These are phyloP conservation scores for Naganishia kalamii DNA, from an alignment of 768 basidiomycete species.

Conservation along the genomic window DNA sequence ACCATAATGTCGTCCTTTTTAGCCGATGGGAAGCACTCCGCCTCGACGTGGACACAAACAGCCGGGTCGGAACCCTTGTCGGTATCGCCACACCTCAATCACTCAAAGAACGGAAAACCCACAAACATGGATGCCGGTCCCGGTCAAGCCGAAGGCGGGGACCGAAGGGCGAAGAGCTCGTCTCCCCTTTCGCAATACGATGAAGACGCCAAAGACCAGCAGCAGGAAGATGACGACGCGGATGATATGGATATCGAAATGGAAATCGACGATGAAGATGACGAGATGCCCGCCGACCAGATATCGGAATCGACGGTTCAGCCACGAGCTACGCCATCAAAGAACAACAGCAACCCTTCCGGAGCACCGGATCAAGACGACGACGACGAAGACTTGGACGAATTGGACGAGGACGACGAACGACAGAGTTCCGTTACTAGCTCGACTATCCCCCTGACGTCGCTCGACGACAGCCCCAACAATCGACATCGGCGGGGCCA, in stretches of 20 bases:
- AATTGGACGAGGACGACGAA: neutral
- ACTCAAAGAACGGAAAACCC: neutral
- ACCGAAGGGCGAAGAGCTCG: neutral
- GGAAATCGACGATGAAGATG: neutral
- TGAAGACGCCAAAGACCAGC: neutral
- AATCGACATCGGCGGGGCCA: neutral
- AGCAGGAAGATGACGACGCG: neutral
- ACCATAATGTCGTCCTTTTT: no score
- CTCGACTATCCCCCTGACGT: slow-evolving; percentile 2
- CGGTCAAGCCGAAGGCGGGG: neutral
- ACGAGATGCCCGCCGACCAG: neutral
- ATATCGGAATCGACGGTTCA: slow-evolving; percentile 1
- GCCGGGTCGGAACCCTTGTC: no score
- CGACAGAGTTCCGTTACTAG: slow-evolving; percentile 10
- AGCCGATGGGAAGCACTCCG: no score
- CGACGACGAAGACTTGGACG: neutral
- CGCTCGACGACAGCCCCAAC: slow-evolving; percentile 9
- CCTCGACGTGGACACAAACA: no score
- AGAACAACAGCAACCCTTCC: neutral
- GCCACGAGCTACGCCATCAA: neutral
- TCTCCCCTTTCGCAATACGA: neutral
- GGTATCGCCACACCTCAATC: no score
- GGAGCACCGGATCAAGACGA: no score
- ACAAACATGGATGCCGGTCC: neutral
- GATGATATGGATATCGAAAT: slow-evolving; percentile 1